Percentiles rank a stretch among this genome's conserved stretches.
Evolutionary conservation across 202 grass and related monocot species (phyloP).

Genomic region (Eragrostis tef): DNA sequence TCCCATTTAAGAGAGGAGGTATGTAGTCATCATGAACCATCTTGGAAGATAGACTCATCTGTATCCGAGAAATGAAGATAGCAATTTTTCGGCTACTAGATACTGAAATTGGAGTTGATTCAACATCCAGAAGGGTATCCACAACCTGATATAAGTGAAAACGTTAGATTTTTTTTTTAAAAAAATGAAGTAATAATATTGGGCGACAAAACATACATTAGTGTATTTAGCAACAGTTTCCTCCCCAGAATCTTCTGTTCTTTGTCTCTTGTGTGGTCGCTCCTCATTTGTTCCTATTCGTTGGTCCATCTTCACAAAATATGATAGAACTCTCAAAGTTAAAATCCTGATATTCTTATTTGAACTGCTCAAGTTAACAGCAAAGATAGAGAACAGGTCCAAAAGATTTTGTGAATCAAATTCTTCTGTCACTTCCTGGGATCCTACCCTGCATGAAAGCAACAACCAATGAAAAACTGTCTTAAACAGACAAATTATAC

Average conservation of each 20-base stretch:
- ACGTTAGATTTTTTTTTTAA: too few relatives aligned
- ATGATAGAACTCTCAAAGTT: constrained; percentile 81
- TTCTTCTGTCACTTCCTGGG: constrained; percentile 46
- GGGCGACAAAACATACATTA: constrained; percentile 62
- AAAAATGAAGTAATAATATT: constrained; percentile 42
- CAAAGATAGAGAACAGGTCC: constrained; percentile 56
- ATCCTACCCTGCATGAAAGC: constrained; percentile 46
- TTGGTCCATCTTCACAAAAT: constrained; percentile 61
- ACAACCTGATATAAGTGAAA: constrained; percentile 66
- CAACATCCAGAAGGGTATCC: constrained; percentile 70
- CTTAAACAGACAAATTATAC: constrained; percentile 6
- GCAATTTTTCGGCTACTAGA: constrained; percentile 77
- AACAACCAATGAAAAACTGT: constrained; percentile 36
- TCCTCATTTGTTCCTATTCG: constrained; percentile 56
- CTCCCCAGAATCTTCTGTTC: constrained; percentile 64
- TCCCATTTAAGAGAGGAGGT: constrained; percentile 81
- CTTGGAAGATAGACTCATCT: constrained; percentile 73
- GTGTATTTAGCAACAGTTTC: constrained; percentile 55
- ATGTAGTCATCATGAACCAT: constrained; percentile 68
- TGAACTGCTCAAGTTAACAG: constrained; percentile 71
- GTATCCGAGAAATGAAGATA: constrained; percentile 66
- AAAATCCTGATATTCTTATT: constrained; percentile 76
- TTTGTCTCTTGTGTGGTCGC: constrained; percentile 67
- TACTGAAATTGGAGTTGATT: constrained; percentile 73
- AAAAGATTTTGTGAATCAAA: constrained; percentile 61